Evolutionary conservation across 352 stramenopile genomes (phyloP).

Genomic region (Globisporangium spiculum): DNA sequence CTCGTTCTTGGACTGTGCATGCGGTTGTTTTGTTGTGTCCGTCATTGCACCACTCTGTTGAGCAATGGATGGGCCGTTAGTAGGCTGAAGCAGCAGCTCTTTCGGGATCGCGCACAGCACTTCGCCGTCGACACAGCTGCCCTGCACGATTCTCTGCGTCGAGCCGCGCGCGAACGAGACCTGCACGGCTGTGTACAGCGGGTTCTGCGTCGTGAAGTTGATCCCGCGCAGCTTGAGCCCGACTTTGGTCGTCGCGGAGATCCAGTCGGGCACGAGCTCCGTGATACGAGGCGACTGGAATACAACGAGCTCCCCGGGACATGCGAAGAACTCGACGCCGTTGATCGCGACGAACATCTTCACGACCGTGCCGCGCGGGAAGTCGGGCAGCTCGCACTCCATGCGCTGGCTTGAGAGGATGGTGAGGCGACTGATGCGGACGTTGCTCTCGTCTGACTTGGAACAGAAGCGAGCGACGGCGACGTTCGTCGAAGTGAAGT

Average conservation of each 20-base stretch:
- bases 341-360: constrained; percentile 58
- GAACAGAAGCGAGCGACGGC: constrained; percentile 46
- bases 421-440: constrained; percentile 30
- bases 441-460: constrained; percentile 27
- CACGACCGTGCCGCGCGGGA: constrained; percentile 46
- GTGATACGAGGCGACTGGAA: constrained; percentile 61
- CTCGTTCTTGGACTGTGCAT: not conserved
- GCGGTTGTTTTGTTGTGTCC: not conserved
- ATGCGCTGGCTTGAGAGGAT: constrained; percentile 47
- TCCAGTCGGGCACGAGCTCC: constrained; percentile 52
- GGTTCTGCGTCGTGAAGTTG: constrained; percentile 46
- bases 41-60: constrained; percentile 6
- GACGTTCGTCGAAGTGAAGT: constrained; percentile 52
- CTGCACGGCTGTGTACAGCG: constrained; percentile 23
- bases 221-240: constrained; percentile 47
- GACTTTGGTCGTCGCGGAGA: constrained; percentile 31
- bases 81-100: constrained; percentile 22
- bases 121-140: constrained; percentile 34
- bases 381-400: constrained; percentile 61
- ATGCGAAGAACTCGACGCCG: constrained; percentile 58
- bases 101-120: constrained; percentile 34
- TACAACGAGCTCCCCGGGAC: constrained; percentile 42
- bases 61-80: not conserved
- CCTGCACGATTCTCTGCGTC: constrained; percentile 21
- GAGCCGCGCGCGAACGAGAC: constrained; percentile 40